Evolutionary conservation across 106 monocot genomes (phyloP).

Genomic region (Narthecium ossifragum): DNA sequence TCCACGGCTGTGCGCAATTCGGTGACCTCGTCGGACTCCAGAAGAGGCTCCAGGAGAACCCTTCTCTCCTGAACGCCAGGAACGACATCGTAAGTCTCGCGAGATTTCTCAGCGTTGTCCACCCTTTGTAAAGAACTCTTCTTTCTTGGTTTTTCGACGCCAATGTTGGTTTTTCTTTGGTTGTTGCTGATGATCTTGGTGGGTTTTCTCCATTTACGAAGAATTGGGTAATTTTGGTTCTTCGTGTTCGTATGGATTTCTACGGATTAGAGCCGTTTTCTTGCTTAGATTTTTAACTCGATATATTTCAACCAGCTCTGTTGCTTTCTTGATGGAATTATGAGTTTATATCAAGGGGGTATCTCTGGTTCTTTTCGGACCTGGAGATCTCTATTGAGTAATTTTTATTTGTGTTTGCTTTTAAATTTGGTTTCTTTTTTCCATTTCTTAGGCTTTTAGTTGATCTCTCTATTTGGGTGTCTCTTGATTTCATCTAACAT

Average conservation of each 20-base stretch:
- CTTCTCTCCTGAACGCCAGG: conserved; percentile 64
- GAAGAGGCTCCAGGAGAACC: conserved; percentile 58
- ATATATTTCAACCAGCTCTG: background rate
- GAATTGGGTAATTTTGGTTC: background rate
- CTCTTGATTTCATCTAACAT: background rate
- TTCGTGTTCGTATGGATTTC: background rate
- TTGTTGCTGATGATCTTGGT: background rate
- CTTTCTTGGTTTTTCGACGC: background rate
- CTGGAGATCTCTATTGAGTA: too few species aligned
- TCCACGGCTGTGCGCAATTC: conserved; percentile 65
- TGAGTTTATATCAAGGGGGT: too few species aligned
- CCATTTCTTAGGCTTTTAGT: too few species aligned
- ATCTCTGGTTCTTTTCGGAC: too few species aligned
- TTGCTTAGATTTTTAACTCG: background rate
- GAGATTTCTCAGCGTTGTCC: background rate
- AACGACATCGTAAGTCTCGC: conserved; percentile 61
- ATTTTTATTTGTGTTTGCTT: too few species aligned
- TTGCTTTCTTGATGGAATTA: background rate
- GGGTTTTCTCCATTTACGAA: background rate
- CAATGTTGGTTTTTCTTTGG: background rate
- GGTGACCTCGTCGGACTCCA: conserved; percentile 71
- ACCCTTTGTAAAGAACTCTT: too few species aligned
- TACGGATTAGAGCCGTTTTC: background rate
- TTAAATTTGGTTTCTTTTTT: too few species aligned
- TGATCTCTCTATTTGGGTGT: background rate